Evolutionary conservation across 23 red algal species (phyloP).

Genomic region (Gracilaria gracilis): DNA sequence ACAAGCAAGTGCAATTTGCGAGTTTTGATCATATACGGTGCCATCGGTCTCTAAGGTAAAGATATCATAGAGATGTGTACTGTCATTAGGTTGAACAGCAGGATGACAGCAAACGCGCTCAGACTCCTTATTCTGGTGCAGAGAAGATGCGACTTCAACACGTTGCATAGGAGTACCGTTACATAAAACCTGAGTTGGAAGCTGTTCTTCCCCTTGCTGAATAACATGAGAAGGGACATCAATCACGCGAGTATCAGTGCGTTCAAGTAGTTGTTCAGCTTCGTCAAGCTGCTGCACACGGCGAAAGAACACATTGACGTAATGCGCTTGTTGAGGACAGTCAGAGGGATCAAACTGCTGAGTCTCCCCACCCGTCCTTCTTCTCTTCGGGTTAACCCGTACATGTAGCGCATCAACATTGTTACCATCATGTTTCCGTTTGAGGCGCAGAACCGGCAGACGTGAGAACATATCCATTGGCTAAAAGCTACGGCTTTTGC

Average conservation of each 20-base stretch:
- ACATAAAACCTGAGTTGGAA: not conserved
- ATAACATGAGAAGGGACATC: not conserved
- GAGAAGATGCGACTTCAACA: not conserved
- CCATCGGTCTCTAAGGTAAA: constrained; percentile 3
- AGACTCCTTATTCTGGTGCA: not conserved
- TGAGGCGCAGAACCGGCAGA: constrained; percentile 20
- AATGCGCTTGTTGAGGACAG: not conserved
- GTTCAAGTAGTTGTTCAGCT: constrained; percentile 2
- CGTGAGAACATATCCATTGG: constrained; percentile 21
- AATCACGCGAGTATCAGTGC: constrained; percentile 17
- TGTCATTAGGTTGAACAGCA: not conserved
- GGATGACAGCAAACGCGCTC: not conserved
- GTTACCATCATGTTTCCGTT: not conserved
- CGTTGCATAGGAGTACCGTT: constrained; percentile 17
- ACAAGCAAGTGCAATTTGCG: not conserved
- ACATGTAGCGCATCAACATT: not conserved
- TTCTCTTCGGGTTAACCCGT: constrained; percentile 1
- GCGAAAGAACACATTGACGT: constrained; percentile 21
- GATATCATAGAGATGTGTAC: not conserved
- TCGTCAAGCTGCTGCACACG: constrained; percentile 6
- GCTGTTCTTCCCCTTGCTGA: not conserved
- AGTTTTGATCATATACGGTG: not conserved
- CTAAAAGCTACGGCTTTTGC: not conserved
- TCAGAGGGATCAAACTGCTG: not conserved
- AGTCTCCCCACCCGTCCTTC: not conserved